A percentile compares a stretch with the other conserved stretches of the same genome.
phyloP scores from a whole-genome alignment of 257 asterid species.

The Nicotiana noctiflora region DNA sequence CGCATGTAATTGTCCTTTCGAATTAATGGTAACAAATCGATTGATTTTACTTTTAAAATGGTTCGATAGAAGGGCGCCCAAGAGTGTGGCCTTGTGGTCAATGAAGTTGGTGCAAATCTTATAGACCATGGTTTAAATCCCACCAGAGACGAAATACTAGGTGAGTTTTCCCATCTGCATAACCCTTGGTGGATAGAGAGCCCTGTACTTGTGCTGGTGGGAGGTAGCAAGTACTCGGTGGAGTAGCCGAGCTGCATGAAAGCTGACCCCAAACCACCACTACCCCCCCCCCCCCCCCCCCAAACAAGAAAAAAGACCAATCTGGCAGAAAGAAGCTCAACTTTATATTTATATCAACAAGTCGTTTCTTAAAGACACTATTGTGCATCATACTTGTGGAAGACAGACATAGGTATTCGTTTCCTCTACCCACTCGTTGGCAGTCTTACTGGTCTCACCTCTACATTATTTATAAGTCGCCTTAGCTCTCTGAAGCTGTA shows the following conservation, averaged over 20 bases:
- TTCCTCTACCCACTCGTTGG: not conserved
- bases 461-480: conserved; percentile 1
- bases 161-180: no score
- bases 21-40: not conserved
- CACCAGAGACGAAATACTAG: no score
- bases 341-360: not conserved
- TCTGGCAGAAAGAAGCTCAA: not conserved
- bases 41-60: not conserved
- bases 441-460: not conserved
- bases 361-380: not conserved
- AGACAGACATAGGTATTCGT: not conserved
- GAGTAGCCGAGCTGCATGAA: no score
- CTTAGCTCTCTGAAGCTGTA: not conserved
- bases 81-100: no score
- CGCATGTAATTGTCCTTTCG: not conserved
- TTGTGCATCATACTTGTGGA: not conserved
- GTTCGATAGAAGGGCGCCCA: not conserved
- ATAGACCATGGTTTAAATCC: no score
- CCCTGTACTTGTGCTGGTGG: no score
- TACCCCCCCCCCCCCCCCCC: no score
- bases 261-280: no score
- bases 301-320: not conserved
- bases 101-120: no score
- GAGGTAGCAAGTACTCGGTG: no score
- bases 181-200: no score